Evolutionary conservation across 805 yeast species (phyloP), one percentile per base, ranked within the genome.

Genomic region (Lachancea nothofagi): DNA sequence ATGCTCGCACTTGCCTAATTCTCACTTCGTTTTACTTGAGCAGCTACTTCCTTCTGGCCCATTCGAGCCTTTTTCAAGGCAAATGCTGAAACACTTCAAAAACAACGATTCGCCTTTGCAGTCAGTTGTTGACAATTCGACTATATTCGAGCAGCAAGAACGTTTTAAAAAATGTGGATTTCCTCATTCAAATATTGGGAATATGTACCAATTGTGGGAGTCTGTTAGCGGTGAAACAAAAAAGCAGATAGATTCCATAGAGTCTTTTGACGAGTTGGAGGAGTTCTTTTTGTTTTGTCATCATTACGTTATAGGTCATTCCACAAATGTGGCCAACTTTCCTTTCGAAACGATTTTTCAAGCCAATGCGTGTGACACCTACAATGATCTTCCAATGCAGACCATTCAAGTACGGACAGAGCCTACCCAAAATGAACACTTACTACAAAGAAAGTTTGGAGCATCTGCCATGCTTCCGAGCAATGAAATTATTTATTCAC

Each of bases 241-340:
- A 48, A 31, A 40, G 0, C 55, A 59, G 29, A 69, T 85, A 7
- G 66, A 65, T 13, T 33, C 53, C 1, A 67, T 82, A 15, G 94
- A 84, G 54, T 74, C 75, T 3, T 85, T 84, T 59, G 95, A 85
- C 57, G 95, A 85, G 61, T 74, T 84, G 76, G 95, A 84, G 61
- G 95, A 84, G 58, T 83, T 84, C 46, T 70, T 78, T 21, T 53
- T 81, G 10, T 84, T 82, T 52, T 75, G 85, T 42, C 90, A 83
- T 50, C 93, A 84, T 55, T 85, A 84, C 52, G 65, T 78, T 26
- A 66, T 81, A 28, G 65, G 80, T 2, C 88, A 81, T 58, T 86
- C 86, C 2, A 69, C 79, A 0, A 76, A 73, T 48, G 48, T 50
- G 12, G 9, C 24, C 2, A 34, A 22, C 2, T 53, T 49, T 38